Base-by-base conservation (phyloP, 805 yeast species). In the Cyberlindnera mycetangii region DNA sequence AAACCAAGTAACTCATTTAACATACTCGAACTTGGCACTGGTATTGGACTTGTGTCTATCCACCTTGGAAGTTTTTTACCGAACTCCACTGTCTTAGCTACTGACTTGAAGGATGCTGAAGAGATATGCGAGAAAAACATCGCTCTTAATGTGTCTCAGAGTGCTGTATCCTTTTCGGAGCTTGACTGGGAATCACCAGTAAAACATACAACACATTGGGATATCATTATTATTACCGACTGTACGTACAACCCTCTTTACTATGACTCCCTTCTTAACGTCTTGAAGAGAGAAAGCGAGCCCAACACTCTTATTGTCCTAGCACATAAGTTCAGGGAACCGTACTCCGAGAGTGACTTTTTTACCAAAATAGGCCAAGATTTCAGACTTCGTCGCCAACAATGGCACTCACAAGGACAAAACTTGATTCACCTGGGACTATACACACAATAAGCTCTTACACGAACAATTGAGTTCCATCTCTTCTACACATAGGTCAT, bases 191-290 rank as follows among this genome's bases (percentile, higher is more conserved):
- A 61, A 30, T 42, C 47, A 3, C 47, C 53, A 4, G 28, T 50
- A 3, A 44, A 44, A 34, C 24, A 30, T 18, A 25, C 18, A n/a
- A 32, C 63, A 35, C 18, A 47, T 45, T 43, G 76, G 67, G 58
- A 75, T 46, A 33, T 71, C 16, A 64, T 71, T 9, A 48, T 71
- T 2, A 58, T 59, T 2, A 66, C 74, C 4, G 75, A 71, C 48
- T 71, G 75, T 39, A 69, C 73, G 0, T 71, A 71, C 44, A 71
- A 71, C 45, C 67, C 71, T 2, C 52, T 61, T 20, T 67, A 68
- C 50, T 70, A 67, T 45, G 68, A 64, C 32, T 53, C 62, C 0
- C 46, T 71, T 35, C 49, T 69, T 15, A 54, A 49, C 4, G 68
- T 64, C 4, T 45, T 71, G 18, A 40, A 44, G 15, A 44, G 54